These are phyloP conservation scores for Boletus patriciae DNA, from an alignment of 768 basidiomycete species.

Conservation along the genomic window DNA sequence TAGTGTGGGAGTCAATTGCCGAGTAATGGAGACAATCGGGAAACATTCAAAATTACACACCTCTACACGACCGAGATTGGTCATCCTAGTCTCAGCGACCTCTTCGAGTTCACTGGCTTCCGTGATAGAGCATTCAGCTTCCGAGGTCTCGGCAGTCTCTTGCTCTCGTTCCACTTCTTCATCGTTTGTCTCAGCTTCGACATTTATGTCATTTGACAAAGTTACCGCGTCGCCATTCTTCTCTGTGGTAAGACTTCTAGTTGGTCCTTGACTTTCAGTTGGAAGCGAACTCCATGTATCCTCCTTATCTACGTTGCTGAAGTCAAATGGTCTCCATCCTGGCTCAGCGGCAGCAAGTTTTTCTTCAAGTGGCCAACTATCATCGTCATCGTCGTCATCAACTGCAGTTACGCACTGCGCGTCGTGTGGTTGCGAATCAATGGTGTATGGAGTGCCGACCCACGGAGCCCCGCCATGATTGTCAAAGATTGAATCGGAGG, in stretches of 20 bases:
- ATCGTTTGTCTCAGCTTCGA: conserved; percentile 11
- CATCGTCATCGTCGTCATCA: conserved; percentile 57
- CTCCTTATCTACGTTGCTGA: conserved; percentile 57
- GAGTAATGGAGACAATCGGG: background rate
- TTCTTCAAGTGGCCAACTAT: conserved; percentile 77
- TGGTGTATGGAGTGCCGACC: conserved; percentile 57
- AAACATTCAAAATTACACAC: conserved; percentile 34
- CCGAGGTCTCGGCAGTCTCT: conserved; percentile 33
- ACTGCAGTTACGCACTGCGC: background rate
- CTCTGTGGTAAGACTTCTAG: conserved; percentile 21
- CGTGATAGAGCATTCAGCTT: conserved; percentile 34
- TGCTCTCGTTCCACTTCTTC: conserved; percentile 15
- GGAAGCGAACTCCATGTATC: conserved; percentile 75
- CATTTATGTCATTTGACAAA: conserved; percentile 7
- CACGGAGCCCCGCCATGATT: conserved; percentile 48
- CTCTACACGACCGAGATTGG: conserved; percentile 42
- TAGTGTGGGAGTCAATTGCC: conserved; percentile 15
- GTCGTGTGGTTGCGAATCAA: conserved; percentile 37
- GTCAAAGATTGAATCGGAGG: conserved; percentile 54
- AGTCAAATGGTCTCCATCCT: conserved; percentile 62
- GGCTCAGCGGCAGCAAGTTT: conserved; percentile 52
- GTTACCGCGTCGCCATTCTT: conserved; percentile 4
- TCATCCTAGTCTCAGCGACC: conserved; percentile 37
- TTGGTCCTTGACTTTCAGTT: conserved; percentile 51
- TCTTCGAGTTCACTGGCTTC: conserved; percentile 42